Base-by-base conservation (phyloP, 176 grass and related monocot genomes). In the Microstegium vimineum region DNA sequence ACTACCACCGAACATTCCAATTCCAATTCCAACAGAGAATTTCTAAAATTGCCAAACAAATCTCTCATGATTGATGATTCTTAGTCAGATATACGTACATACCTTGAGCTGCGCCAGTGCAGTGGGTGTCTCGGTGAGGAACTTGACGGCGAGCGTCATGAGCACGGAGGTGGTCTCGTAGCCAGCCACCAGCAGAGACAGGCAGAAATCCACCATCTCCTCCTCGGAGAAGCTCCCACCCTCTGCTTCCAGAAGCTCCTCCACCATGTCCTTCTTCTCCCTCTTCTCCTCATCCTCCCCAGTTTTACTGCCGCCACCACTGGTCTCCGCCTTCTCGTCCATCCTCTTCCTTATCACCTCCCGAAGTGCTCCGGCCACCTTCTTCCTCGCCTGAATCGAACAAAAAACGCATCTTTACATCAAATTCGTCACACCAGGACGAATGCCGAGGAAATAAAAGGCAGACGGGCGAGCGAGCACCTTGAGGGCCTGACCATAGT, bases 151-250 rank as follows among this genome's bases (percentile, higher is more conserved):
- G 3, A 99, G 76, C 20, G 96, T 95, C 89, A 95, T 99, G 85
- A 93, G 90, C 73, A 94, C 92, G 20, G 96, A 89, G 2, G 96
- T 95, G 5, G 96, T 99, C 89, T 99, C 96, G 68, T 95, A 95
- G 30, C 96, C 96, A 2, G 90, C 96, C 40, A 99, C 89, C 9
- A 99, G 89, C 68, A 99, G 73, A 17, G 92, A 86, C 31, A 99
- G 85, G 26, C 94, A 88, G 93, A 99, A 99, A 47, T 99, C 96
- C 35, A 99, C 91, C 62, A 94, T 95, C 78, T 99, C 96, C 77
- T 99, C 96, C 76, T 83, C 96, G 0, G 91, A 91, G 82, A 99
- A 87, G 62, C 82, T 82, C 54, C 93, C 95, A 22, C 47, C 92
- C 54, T 93, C 91, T 31, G 83, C 88, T 2, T 95, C 83, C 8